phyloP scores from a whole-genome alignment of 1,284 basidiomycete genomes.

The Wolfiporia cocos region DNA sequence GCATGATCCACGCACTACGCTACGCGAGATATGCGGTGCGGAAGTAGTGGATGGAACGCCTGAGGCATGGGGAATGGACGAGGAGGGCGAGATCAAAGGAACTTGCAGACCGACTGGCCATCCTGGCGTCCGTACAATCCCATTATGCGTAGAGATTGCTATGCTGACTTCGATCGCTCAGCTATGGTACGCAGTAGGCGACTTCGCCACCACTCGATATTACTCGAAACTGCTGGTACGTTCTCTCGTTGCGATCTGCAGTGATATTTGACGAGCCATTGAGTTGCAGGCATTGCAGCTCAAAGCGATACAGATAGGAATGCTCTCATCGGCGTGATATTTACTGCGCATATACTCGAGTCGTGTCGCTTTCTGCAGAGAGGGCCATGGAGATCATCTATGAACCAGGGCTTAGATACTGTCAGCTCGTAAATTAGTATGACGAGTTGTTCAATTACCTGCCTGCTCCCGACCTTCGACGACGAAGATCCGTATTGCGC shows the following conservation, averaged over 20 bases:
- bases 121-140: background rate
- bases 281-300: slow-evolving; percentile 23
- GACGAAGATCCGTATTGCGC: too few relatives aligned
- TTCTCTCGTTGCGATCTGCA: too few relatives aligned
- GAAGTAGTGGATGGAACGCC: background rate
- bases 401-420: too few relatives aligned
- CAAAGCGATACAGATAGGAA: slow-evolving; percentile 25
- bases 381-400: too few relatives aligned
- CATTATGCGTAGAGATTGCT: background rate
- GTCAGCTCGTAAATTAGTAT: too few relatives aligned
- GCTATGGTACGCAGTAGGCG: background rate
- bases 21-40: background rate
- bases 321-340: too few relatives aligned
- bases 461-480: too few relatives aligned
- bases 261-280: background rate
- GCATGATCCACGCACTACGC: background rate
- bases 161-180: background rate
- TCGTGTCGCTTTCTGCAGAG: too few relatives aligned
- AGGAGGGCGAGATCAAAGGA: background rate
- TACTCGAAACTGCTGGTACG: background rate
- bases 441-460: too few relatives aligned
- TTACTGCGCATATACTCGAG: too few relatives aligned
- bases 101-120: background rate
- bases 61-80: background rate
- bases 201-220: background rate